Conservation (phyloP, 148 eudicot genomes). For the Nepenthes mirabilis region DNA sequence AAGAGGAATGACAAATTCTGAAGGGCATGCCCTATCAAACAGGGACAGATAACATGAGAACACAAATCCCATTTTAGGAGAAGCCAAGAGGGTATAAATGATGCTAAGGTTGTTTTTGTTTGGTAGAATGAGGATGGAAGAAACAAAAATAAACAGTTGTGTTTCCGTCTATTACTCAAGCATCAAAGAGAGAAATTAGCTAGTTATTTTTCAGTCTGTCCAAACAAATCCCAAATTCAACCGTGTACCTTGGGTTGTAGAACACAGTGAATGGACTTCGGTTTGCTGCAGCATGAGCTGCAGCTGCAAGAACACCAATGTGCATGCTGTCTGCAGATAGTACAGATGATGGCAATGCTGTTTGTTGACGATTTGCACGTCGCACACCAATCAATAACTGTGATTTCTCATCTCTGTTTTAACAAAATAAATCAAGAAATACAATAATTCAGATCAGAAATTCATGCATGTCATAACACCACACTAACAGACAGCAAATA, state of each 20-base stretch:
- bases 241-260: constrained; percentile 74
- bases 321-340: constrained; percentile 98
- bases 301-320: constrained; percentile 98
- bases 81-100: no score
- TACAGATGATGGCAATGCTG: constrained; percentile 86
- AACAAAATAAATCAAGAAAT: neutral
- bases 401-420: constrained; percentile 71
- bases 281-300: constrained; percentile 90
- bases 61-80: neutral
- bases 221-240: no score
- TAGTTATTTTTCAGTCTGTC: no score
- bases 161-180: no score
- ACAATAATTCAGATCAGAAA: neutral
- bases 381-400: constrained; percentile 85
- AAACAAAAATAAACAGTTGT: no score
- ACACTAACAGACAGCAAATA: no score
- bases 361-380: constrained; percentile 85
- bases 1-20: constrained; percentile 86
- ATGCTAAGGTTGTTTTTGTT: no score
- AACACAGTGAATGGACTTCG: constrained; percentile 72
- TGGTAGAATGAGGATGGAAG: no score
- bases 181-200: no score
- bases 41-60: constrained; percentile 5
- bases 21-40: constrained; percentile 76
- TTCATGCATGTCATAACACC: no score